These are phyloP conservation scores for Trichocladium antarcticum DNA, from an alignment of 495 filamentous ascomycete genomes.

Conservation along the genomic window DNA sequence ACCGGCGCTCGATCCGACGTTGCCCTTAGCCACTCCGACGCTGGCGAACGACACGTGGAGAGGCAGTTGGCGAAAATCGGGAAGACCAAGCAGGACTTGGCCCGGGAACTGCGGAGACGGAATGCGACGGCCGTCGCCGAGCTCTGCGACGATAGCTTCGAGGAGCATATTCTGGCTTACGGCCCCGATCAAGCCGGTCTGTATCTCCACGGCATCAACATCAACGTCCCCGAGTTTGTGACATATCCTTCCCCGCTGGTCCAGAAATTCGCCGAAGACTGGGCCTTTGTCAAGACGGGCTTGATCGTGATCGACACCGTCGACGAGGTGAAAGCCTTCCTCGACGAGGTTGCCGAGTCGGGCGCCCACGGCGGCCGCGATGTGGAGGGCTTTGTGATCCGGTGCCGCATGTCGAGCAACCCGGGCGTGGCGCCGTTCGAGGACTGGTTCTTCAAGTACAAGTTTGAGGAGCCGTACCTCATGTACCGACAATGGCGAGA, in stretches of 20 bases:
- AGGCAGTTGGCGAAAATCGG: slow-evolving; percentile 63
- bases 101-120: slow-evolving; percentile 58
- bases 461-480: slow-evolving; percentile 96
- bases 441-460: slow-evolving; percentile 99
- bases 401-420: slow-evolving; percentile 54
- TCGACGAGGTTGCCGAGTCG: slow-evolving; percentile 71
- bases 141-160: slow-evolving; percentile 89
- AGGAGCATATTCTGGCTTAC: slow-evolving; percentile 94
- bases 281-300: slow-evolving; percentile 87
- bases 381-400: slow-evolving; percentile 93
- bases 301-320: slow-evolving; percentile 69
- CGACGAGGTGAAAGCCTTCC: slow-evolving; percentile 59
- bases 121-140: slow-evolving; percentile 93
- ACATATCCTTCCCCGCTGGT: slow-evolving; percentile 71
- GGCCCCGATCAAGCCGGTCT: slow-evolving; percentile 73
- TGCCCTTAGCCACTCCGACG: slow-evolving; percentile 67
- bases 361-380: slow-evolving; percentile 82
- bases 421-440: slow-evolving; percentile 39
- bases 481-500: slow-evolving; percentile 99
- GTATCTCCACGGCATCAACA: slow-evolving; percentile 91
- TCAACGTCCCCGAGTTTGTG: slow-evolving; percentile 79
- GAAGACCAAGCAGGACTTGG: slow-evolving; percentile 65
- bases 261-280: slow-evolving; percentile 78
- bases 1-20: slow-evolving; percentile 62
- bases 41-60: slow-evolving; percentile 77